Conservation (phyloP, 1,284 basidiomycete species). For the Sphagnurus paluster region DNA sequence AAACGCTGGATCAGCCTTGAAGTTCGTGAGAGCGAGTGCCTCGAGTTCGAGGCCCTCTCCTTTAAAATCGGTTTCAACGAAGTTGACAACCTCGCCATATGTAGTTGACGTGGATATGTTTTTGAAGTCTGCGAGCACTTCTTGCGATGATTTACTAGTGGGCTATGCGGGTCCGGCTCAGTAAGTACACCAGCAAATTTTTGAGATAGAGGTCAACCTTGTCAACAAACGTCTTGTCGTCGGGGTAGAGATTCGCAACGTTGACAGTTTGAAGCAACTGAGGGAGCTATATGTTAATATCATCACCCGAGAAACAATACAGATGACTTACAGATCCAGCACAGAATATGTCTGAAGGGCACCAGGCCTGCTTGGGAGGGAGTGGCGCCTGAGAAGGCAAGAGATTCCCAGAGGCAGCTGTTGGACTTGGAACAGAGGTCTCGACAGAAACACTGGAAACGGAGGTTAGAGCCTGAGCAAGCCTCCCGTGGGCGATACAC, state of each 20-base stretch:
- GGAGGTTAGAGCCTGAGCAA: constrained; percentile 27
- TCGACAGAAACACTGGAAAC: constrained; percentile 42
- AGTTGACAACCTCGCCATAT: constrained; percentile 62
- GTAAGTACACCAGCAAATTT: not conserved
- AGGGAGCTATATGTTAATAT: constrained; percentile 1
- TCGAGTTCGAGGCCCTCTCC: constrained; percentile 87
- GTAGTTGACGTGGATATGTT: constrained; percentile 53
- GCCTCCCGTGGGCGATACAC: constrained; percentile 24
- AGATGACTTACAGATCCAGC: constrained; percentile 62
- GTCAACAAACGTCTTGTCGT: constrained; percentile 91
- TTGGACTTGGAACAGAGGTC: constrained; percentile 69
- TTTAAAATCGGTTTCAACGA: constrained; percentile 76
- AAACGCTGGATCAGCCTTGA: constrained; percentile 67
- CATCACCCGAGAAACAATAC: not conserved
- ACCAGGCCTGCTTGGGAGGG: constrained; percentile 78
- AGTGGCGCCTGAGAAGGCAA: constrained; percentile 70
- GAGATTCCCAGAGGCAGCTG: constrained; percentile 48
- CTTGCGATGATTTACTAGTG: constrained; percentile 62
- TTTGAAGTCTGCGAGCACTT: constrained; percentile 72
- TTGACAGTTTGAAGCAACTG: constrained; percentile 87
- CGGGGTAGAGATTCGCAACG: constrained; percentile 71
- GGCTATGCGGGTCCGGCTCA: constrained; percentile 44
- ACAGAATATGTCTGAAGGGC: constrained; percentile 82
- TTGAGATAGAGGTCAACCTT: constrained; percentile 40
- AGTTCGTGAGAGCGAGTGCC: constrained; percentile 61